Percentiles rank a stretch among this genome's conserved stretches.
Evolutionary conservation across 768 basidiomycete genomes (phyloP).

Genomic region (Trametes meyenii): DNA sequence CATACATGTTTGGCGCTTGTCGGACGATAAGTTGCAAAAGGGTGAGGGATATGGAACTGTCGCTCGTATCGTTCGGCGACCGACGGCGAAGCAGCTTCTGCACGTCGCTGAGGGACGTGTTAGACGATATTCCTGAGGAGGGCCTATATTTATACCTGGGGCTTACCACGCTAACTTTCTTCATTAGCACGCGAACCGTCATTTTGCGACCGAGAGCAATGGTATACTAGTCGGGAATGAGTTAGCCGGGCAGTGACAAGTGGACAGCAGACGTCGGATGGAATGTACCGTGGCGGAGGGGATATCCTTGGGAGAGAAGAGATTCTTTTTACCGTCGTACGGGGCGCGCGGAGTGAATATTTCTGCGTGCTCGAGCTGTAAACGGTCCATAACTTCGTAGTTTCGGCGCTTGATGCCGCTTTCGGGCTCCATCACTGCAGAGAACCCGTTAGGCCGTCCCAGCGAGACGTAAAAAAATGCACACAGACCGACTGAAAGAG

Average conservation of each 20-base stretch:
- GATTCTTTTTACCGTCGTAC: slow-evolving; percentile 24
- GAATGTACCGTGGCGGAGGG: slow-evolving; percentile 4
- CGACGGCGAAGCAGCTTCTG: slow-evolving; percentile 10
- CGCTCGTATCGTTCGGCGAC: background rate
- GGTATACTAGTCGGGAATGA: slow-evolving; percentile 6
- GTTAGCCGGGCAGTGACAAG: background rate
- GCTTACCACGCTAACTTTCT: slow-evolving; percentile 13
- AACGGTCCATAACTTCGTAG: slow-evolving; percentile 19
- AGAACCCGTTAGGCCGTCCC: background rate
- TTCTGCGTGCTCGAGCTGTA: slow-evolving; percentile 11
- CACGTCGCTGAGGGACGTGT: background rate
- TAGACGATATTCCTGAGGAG: background rate
- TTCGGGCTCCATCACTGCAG: slow-evolving; percentile 6
- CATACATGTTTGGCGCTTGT: slow-evolving; percentile 24
- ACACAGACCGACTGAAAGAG: slow-evolving; percentile 15
- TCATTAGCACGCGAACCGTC: slow-evolving; percentile 12
- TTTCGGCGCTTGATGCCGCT: background rate
- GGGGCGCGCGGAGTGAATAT: slow-evolving; percentile 20
- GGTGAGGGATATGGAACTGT: slow-evolving; percentile 17
- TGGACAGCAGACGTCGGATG: background rate
- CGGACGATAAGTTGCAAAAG: slow-evolving; percentile 27
- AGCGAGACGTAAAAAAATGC: background rate
- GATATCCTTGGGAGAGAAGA: slow-evolving; percentile 13
- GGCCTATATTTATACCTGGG: slow-evolving; percentile 1
- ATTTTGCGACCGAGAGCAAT: slow-evolving; percentile 4